Conservation (phyloP, 208 protist genomes). For the Naegleria gruberi region DNA sequence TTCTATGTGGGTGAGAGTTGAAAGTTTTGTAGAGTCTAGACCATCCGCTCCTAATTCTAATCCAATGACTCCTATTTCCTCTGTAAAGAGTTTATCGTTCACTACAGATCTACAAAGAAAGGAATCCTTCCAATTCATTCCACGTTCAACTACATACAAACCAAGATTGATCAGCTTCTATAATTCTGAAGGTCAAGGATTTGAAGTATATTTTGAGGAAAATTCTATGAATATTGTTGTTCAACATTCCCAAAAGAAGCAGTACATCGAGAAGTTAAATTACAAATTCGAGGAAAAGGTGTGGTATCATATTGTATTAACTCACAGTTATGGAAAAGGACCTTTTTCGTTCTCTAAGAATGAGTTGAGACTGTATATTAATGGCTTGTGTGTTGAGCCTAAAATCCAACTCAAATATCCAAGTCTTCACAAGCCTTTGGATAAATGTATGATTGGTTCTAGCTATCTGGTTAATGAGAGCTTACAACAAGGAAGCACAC, state of each 20-base stretch:
- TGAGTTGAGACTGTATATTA: not conserved
- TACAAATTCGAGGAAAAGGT: not conserved
- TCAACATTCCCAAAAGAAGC: not conserved
- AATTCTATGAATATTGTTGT: not conserved
- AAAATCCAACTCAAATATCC: not conserved
- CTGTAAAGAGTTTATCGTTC: not conserved
- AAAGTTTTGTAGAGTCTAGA: not conserved
- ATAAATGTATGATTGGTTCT: conserved; percentile 4
- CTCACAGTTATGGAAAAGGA: not conserved
- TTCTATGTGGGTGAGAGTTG: conserved; percentile 16
- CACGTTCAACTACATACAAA: not conserved
- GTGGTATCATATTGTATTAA: conserved; percentile 14
- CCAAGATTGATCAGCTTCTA: conserved; percentile 8
- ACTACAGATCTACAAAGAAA: not conserved
- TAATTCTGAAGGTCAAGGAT: not conserved
- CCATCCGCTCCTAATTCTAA: not conserved
- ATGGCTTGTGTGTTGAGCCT: not conserved
- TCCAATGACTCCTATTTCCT: not conserved
- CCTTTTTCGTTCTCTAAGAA: not conserved
- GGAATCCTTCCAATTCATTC: not conserved
- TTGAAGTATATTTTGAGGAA: conserved; percentile 24
- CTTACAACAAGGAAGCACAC: not conserved
- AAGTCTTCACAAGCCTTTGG: not conserved
- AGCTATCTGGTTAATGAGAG: not conserved
- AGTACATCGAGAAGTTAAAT: not conserved